Conservation (phyloP, 208 protist species). For the Crithidia acanthocephali region DNA sequence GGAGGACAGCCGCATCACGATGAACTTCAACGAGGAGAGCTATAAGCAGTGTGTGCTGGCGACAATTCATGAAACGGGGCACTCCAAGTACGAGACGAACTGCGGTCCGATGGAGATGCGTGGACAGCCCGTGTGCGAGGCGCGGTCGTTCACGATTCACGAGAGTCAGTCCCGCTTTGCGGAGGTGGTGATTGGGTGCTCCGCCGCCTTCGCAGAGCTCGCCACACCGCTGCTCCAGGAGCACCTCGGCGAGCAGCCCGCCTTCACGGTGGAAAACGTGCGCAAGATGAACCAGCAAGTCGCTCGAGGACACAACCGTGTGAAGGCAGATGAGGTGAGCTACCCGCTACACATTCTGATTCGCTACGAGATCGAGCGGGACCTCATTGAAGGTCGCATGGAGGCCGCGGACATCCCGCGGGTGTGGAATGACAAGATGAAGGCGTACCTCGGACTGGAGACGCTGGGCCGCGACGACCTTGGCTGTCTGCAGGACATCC, state of each 20-base stretch:
- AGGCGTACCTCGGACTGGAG: slow-evolving; percentile 83
- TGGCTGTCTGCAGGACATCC: slow-evolving; percentile 90
- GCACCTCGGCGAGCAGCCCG: slow-evolving; percentile 61
- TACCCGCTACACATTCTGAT: slow-evolving; percentile 93
- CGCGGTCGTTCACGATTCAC: slow-evolving; percentile 78
- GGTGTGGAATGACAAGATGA: slow-evolving; percentile 91
- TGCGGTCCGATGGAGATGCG: slow-evolving; percentile 59
- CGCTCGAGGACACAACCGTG: slow-evolving; percentile 74
- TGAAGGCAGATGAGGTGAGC: slow-evolving; percentile 89
- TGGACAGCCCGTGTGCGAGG: slow-evolving; percentile 62
- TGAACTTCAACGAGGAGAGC: slow-evolving; percentile 57
- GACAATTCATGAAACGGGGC: slow-evolving; percentile 88
- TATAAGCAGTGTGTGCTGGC: slow-evolving; percentile 56
- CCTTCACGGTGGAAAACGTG: slow-evolving; percentile 64
- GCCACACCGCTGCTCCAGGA: slow-evolving; percentile 49
- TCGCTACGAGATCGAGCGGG: slow-evolving; percentile 91
- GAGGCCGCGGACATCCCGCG: slow-evolving; percentile 76
- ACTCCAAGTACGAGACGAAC: slow-evolving; percentile 90
- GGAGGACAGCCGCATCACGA: slow-evolving; percentile 89
- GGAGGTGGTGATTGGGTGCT: slow-evolving; percentile 67
- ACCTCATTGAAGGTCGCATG: slow-evolving; percentile 79
- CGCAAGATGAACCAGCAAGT: slow-evolving; percentile 48
- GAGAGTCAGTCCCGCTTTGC: slow-evolving; percentile 91
- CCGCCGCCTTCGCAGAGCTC: slow-evolving; percentile 59
- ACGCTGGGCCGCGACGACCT: slow-evolving; percentile 74